These are phyloP conservation scores for Lactarius vividus DNA, from an alignment of 768 basidiomycete species.

Conservation along the genomic window DNA sequence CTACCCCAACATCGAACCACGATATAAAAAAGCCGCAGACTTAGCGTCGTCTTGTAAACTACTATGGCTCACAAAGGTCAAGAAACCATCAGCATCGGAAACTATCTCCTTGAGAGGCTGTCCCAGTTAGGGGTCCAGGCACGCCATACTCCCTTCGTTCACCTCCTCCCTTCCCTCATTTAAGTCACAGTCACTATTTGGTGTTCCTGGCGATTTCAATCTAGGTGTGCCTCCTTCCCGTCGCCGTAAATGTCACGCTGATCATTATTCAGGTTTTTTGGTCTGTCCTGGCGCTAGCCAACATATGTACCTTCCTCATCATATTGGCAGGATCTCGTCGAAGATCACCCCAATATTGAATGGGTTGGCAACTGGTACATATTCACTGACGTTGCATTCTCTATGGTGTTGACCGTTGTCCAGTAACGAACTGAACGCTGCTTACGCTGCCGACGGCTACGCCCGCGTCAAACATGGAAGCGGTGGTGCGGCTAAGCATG, in stretches of 20 bases:
- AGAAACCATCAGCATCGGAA: slow-evolving; percentile 46
- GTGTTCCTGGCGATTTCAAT: slow-evolving; percentile 87
- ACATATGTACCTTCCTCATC: slow-evolving; percentile 11
- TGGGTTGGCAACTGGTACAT: slow-evolving; percentile 86
- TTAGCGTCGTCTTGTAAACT: background rate
- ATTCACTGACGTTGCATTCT: background rate
- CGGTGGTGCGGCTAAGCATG: slow-evolving; percentile 66
- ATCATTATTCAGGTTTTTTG: slow-evolving; percentile 40
- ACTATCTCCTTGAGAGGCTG: slow-evolving; percentile 61
- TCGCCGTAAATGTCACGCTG: background rate
- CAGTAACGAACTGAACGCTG: slow-evolving; percentile 82
- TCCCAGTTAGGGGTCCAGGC: slow-evolving; percentile 65
- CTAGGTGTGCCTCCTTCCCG: slow-evolving; percentile 42
- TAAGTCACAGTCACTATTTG: slow-evolving; percentile 65
- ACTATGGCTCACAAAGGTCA: slow-evolving; percentile 19
- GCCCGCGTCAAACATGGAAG: slow-evolving; percentile 77
- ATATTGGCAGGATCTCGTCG: slow-evolving; percentile 67
- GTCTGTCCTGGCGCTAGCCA: slow-evolving; percentile 34
- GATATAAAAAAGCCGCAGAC: slow-evolving; percentile 10
- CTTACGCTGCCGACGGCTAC: slow-evolving; percentile 93
- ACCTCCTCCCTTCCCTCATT: background rate
- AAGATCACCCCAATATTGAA: slow-evolving; percentile 70
- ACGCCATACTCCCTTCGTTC: slow-evolving; percentile 23
- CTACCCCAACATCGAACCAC: too few species aligned
- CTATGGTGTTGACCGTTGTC: slow-evolving; percentile 11